Evolutionary conservation across 495 filamentous ascomycete species (phyloP), one percentile per base, ranked within the genome.

Genomic region (Penicillium bovifimosum): DNA sequence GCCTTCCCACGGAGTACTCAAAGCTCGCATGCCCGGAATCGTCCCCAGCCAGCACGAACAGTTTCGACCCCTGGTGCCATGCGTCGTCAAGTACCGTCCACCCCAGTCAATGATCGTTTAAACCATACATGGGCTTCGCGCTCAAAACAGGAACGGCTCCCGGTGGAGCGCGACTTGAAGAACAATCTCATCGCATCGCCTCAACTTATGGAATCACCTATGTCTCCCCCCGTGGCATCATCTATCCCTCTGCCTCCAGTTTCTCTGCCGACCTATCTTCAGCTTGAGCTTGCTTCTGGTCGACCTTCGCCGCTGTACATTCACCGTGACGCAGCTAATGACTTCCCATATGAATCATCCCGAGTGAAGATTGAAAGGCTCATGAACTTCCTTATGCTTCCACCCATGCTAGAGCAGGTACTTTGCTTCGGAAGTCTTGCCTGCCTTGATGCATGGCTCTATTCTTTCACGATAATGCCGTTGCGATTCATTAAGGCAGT

Each of bases 361-460:
- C 85, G 85, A n/a, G 79, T 96, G 59, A 96, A 96, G 61, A 85
- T 97, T 47, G 91, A 97, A 63, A 82, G 93, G 41, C 76, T 99
- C n/a, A 74, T 86, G 51, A 96, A 97, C 64, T 92, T 96, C 65
- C 71, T 97, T 7, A 69, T 89, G 16, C 74, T 97, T 5, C 90
- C 92, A 7, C 82, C 80, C 7, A 85, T 83, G 45, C 73, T 99
- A n/a, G 93, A 99, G 69, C 81, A 85, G 48, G 80, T 90, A 1
- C 76, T 99, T 16, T 82, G 80, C 58, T 97, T 99, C 72, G 93
- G 93, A 6, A 81, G 86, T 9, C 62, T 96, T 18, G 89, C 92
- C 27, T 97, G 93, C 67, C 74, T 97, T 28, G 93, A 99, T 72
- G 86, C 91, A n/a, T 99, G 92, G 93, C 78, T 97, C 5, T 91